phyloP scores from a whole-genome alignment of 2,329 filamentous ascomycete genomes.

The Balansia obtecta region DNA sequence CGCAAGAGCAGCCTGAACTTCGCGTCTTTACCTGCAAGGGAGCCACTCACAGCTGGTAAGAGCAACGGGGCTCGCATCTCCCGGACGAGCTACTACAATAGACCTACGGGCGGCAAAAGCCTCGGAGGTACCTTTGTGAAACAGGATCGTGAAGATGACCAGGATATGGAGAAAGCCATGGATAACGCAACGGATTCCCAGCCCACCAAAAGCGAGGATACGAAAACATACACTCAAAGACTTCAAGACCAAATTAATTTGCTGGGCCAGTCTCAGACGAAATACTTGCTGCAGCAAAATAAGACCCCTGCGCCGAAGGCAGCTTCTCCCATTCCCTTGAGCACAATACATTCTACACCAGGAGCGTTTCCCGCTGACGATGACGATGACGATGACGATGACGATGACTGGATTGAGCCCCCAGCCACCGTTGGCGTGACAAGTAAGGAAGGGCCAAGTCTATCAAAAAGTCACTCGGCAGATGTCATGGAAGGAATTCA shows the following conservation, averaged over 20 bases:
- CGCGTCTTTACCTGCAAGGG: conserved; percentile 79
- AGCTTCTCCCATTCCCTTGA: conserved; percentile 16
- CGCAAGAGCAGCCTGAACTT: conserved; percentile 95
- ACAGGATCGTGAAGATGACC: conserved; percentile 30
- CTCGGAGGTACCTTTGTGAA: conserved; percentile 37
- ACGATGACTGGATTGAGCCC: conserved; percentile 53
- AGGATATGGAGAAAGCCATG: conserved; percentile 42
- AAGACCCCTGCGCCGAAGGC: conserved; percentile 18
- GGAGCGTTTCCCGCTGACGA: conserved; percentile 49
- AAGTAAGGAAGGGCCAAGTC: conserved; percentile 31
- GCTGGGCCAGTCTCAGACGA: conserved; percentile 45
- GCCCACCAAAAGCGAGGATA: conserved; percentile 30
- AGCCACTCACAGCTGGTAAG: conserved; percentile 75
- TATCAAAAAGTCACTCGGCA: conserved; percentile 48
- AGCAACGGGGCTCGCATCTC: conserved; percentile 64
- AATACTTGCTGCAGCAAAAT: conserved; percentile 23
- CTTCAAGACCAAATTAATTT: conserved; percentile 85
- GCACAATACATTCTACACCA: conserved; percentile 33
- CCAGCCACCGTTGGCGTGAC: conserved; percentile 21
- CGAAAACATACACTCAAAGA: conserved; percentile 82
- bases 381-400: conserved; percentile 46
- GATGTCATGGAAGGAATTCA: conserved; percentile 48
- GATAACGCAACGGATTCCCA: conserved; percentile 26
- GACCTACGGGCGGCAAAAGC: conserved; percentile 63
- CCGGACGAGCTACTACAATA: conserved; percentile 61